Evolutionary conservation across 192 early-diverging fungal species (phyloP), one percentile per base, ranked within the genome.

Genomic region (Coemansia sp.): DNA sequence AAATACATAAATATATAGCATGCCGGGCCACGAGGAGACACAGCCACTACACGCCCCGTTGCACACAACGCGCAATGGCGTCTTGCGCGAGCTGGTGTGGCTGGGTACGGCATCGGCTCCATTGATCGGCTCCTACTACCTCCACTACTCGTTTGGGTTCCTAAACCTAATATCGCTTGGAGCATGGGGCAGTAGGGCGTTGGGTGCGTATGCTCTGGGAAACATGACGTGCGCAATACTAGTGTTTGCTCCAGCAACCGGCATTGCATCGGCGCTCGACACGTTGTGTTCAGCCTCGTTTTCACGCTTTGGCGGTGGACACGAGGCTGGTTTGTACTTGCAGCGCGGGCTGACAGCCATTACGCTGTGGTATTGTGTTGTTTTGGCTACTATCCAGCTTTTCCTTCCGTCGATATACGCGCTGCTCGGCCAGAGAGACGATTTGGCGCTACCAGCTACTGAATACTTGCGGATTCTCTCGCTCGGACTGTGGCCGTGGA

Each of bases 281-380:
- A 94, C 92, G 6, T 73, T 93, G 29, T 91, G 89, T 47, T 78
- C 88, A 2, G 87, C 91, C 46, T 84, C 90, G 4, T 93, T 84
- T 75, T 89, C 90, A 12, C 87, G 77, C 19, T 84, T 86, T 39
- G 77, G 82, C 39, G 85, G 86, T 20, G 84, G 86, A 27, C 73
- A 62, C 15, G 75, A 88, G 27, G 82, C 88, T 17, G 92, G 91
- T n/a, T 72, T 92, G 0, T 86, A 91, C 65, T 78, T 93, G 19
- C 92, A 94, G 68, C 85, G 96, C 14, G 92, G 90, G 0, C 83
- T 99, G 19, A 70, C 94, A n/a, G 87, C 95, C 0, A 41, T 75
- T 29, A 86, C 94, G 36, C 51, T 86, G 29, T 38, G 92, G 39
- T 79, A 92, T 53, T 86, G 83, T 67, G 67, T 94, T 20, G 92